phyloP scores from a whole-genome alignment of 768 basidiomycete genomes.

The Rhizopogon sp. region DNA sequence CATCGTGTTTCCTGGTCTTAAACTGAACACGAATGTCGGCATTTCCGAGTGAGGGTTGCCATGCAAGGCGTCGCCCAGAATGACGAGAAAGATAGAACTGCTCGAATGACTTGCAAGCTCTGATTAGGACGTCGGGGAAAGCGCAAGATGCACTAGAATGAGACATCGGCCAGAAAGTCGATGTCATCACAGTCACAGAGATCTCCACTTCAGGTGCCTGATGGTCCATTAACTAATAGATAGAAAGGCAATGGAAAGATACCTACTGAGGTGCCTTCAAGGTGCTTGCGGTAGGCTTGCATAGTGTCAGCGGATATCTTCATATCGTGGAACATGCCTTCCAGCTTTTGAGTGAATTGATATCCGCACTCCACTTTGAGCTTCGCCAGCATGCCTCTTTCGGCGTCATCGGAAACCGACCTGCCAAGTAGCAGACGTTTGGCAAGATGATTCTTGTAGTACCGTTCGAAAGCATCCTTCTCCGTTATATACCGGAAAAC shows the following conservation, averaged over 20 bases:
- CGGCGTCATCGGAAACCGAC: slow-evolving; percentile 95
- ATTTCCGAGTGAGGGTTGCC: slow-evolving; percentile 87
- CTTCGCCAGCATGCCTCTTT: slow-evolving; percentile 95
- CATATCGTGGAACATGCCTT: slow-evolving; percentile 99
- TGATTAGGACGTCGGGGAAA: slow-evolving; percentile 59
- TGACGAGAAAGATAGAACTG: slow-evolving; percentile 87
- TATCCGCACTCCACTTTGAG: slow-evolving; percentile 95
- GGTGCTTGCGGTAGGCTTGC: slow-evolving; percentile 60
- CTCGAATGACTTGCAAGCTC: slow-evolving; percentile 74
- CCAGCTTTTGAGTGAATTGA: slow-evolving; percentile 95
- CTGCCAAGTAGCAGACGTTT: slow-evolving; percentile 83
- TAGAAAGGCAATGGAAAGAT: background rate
- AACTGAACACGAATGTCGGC: slow-evolving; percentile 86
- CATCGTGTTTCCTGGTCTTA: slow-evolving; percentile 74
- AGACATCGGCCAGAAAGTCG: slow-evolving; percentile 93
- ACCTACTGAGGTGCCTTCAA: slow-evolving; percentile 58
- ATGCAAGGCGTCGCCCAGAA: slow-evolving; percentile 84
- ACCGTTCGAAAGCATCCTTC: slow-evolving; percentile 96
- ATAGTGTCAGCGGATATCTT: slow-evolving; percentile 80
- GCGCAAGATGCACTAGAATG: slow-evolving; percentile 59
- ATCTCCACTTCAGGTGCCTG: slow-evolving; percentile 78
- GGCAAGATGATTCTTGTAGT: slow-evolving; percentile 95
- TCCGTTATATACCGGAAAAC: slow-evolving; percentile 92
- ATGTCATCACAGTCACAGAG: slow-evolving; percentile 89
- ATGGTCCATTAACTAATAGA: slow-evolving; percentile 7